Conservation (phyloP, 2,329 filamentous ascomycete genomes). For the Tolypocladium guangdongense region DNA sequence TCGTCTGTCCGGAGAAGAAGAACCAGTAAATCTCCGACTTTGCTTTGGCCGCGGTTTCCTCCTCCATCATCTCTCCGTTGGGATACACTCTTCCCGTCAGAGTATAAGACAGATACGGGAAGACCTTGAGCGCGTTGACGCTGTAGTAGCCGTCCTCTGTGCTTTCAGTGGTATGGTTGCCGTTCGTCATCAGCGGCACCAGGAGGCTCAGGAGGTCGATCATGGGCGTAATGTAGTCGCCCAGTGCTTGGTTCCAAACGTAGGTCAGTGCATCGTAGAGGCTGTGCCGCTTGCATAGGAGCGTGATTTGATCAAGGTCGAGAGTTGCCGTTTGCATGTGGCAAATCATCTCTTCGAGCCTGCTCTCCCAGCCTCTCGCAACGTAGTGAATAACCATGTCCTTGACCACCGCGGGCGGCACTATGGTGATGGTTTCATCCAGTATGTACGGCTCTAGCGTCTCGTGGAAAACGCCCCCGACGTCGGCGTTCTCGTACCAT, state of each 20-base stretch:
- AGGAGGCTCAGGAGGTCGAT: slow-evolving; percentile 70
- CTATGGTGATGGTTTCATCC: slow-evolving; percentile 58
- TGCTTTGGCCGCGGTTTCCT: slow-evolving; percentile 60
- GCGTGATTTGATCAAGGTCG: slow-evolving; percentile 87
- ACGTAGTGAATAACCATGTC: slow-evolving; percentile 75
- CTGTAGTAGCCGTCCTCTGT: slow-evolving; percentile 51
- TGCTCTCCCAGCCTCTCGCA: slow-evolving; percentile 59
- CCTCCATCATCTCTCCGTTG: slow-evolving; percentile 63
- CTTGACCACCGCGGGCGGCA: slow-evolving; percentile 80
- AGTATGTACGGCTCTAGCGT: slow-evolving; percentile 82
- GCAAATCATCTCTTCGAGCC: slow-evolving; percentile 89
- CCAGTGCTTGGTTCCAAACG: slow-evolving; percentile 86
- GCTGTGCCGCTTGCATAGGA: slow-evolving; percentile 79
- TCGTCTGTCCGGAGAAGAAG: slow-evolving; percentile 74
- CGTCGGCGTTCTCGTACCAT: slow-evolving; percentile 70
- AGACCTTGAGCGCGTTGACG: slow-evolving; percentile 77
- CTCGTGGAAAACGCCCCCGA: slow-evolving; percentile 71
- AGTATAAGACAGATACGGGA: slow-evolving; percentile 86
- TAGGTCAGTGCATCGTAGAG: slow-evolving; percentile 94
- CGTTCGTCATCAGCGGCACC: slow-evolving; percentile 45
- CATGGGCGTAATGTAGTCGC: slow-evolving; percentile 83
- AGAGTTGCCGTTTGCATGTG: slow-evolving; percentile 83
- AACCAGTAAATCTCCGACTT: slow-evolving; percentile 90
- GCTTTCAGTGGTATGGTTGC: slow-evolving; percentile 39
- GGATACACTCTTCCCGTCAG: slow-evolving; percentile 89